Base-by-base conservation (phyloP, 768 basidiomycete genomes). In the Baorangia bicolor region DNA sequence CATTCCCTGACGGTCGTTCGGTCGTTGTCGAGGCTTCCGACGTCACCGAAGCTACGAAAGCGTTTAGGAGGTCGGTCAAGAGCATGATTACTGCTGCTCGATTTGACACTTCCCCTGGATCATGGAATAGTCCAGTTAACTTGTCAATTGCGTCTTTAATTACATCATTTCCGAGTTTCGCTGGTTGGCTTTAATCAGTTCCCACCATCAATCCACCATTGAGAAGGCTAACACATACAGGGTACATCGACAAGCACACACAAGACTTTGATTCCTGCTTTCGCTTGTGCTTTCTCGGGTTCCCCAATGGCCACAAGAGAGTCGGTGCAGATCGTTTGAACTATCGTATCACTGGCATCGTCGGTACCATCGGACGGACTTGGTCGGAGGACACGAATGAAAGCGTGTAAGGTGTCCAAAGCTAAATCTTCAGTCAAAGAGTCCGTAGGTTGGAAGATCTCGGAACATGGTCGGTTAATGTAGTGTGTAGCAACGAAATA, bases 401-500 rank as follows among this genome's bases (percentile, higher is more conserved):
- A 80, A 6, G 79, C 76, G 62, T 88, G 86, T 1, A 86, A 78
- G 0, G 93, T 78, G 30, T 79, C 78, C 28, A 97, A 74, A 1
- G 95, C 92, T 49, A 83, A 81, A 34, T 78, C 76, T 66, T 96
- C 92, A 8, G 90, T 91, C 31, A 81, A 72, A 7, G 74, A 49
- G 67, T 98, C 95, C 2, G 86, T 88, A 1, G 96, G 92, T 78
- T 98, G 94, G 71, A 98, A 91, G 34, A 98, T 90, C 94, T 98
- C 60, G 20, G 39, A 41, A 41, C 7, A 53, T 35, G 20, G 49
- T 58, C 13, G 11, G 23, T 51, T 27, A 25, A 56, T 25, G 51
- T 16, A n/a, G 39, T 43, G 7, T 51, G 31, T 14, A 13, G 31
- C 20, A 49, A 46, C 11, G 34, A 20, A 39, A 49, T 30, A 23